A percentile compares a stretch with the other conserved stretches of the same genome.
Evolutionary conservation across 2,329 filamentous ascomycete genomes (phyloP).

Genomic region (Hyphodiscus sp.): DNA sequence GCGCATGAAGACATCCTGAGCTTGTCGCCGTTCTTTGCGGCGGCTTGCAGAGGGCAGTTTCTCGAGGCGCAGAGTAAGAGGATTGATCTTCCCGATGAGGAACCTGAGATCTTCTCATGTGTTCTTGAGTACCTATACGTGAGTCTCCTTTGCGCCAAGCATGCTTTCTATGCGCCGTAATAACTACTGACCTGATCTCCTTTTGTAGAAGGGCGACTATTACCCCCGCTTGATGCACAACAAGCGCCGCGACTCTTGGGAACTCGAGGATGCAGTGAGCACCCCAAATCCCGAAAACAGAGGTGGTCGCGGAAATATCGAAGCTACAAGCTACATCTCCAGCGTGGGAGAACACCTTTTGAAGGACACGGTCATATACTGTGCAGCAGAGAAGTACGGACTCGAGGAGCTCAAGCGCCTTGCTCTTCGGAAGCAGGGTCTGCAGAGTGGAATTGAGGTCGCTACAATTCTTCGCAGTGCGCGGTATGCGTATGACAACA

Average conservation of each 20-base stretch:
- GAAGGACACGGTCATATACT: slow-evolving; percentile 92
- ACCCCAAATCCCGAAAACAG: slow-evolving; percentile 49
- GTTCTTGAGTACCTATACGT: slow-evolving; percentile 90
- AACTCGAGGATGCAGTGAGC: slow-evolving; percentile 67
- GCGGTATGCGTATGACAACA: slow-evolving; percentile 93
- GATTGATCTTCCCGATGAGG: slow-evolving; percentile 66
- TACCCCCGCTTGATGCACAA: slow-evolving; percentile 83
- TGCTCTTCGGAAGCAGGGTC: slow-evolving; percentile 87
- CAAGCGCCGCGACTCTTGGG: slow-evolving; percentile 81
- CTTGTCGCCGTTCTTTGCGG: slow-evolving; percentile 77
- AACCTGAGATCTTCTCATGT: slow-evolving; percentile 88
- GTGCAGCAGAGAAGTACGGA: slow-evolving; percentile 81
- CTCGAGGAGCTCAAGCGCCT: slow-evolving; percentile 89
- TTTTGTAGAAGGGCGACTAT: slow-evolving; percentile 29
- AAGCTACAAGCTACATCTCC: slow-evolving; percentile 72
- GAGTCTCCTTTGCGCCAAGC: slow-evolving; percentile 4
- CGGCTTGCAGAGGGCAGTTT: slow-evolving; percentile 65
- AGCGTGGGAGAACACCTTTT: slow-evolving; percentile 71
- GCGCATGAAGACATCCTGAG: slow-evolving; percentile 89
- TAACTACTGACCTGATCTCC: background rate
- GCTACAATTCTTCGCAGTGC: slow-evolving; percentile 86
- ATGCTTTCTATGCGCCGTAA: background rate
- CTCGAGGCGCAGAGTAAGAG: slow-evolving; percentile 71
- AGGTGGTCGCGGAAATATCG: slow-evolving; percentile 56
- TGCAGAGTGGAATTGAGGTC: slow-evolving; percentile 84